These are phyloP conservation scores for Sphagnum tenellum DNA, from an alignment of 225 moss, liverwort and hornwort species.

Conservation along the genomic window DNA sequence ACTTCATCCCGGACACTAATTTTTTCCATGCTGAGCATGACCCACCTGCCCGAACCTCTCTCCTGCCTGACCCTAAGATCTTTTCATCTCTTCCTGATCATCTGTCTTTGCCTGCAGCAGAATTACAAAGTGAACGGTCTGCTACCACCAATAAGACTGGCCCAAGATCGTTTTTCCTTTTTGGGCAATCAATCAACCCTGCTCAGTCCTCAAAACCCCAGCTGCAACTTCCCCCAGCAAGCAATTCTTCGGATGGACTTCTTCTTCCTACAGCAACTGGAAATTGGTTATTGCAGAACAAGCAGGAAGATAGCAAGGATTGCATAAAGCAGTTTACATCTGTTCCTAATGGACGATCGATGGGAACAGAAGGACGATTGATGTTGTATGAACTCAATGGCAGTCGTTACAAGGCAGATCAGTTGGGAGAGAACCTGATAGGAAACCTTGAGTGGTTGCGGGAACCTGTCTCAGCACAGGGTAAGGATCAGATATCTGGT, in stretches of 20 bases:
- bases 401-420: conserved; percentile 38
- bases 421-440: conserved; percentile 33
- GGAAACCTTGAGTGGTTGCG: conserved; percentile 54
- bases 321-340: conserved; percentile 10
- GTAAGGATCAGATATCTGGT: conserved; percentile 31
- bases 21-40: conserved; percentile 66
- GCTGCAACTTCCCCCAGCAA: conserved; percentile 34
- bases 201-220: conserved; percentile 50
- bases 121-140: conserved; percentile 29
- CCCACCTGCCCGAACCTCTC: conserved; percentile 24
- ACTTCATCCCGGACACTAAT: conserved; percentile 54
- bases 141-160: conserved; percentile 25
- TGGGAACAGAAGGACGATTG: conserved; percentile 16
- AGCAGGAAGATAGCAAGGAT: no score
- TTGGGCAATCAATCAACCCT: conserved; percentile 88
- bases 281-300: no score
- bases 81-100: conserved; percentile 30
- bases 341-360: conserved; percentile 13
- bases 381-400: conserved; percentile 31
- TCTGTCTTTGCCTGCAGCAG: conserved; percentile 22
- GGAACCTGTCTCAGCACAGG: conserved; percentile 21
- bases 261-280: conserved; percentile 15
- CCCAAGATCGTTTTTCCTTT: conserved; percentile 67
- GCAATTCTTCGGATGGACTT: conserved; percentile 71
- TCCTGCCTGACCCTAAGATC: conserved; percentile 34